Evolutionary conservation across 2,329 filamentous ascomycete species (phyloP).

Genomic region (Leptographium galeiforme): DNA sequence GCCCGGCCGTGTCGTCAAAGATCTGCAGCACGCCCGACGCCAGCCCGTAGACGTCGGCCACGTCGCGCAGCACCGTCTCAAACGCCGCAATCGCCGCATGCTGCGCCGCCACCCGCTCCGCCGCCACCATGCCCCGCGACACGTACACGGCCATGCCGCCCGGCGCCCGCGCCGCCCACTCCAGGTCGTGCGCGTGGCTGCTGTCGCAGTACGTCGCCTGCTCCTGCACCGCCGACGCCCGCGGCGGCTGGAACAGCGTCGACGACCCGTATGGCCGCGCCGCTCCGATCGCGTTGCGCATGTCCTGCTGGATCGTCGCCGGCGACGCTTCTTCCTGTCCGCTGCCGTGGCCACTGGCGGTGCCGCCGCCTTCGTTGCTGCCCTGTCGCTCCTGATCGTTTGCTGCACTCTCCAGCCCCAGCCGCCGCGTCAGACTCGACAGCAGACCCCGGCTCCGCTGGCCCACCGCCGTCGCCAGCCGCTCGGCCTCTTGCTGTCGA

Average conservation of each 20-base stretch:
- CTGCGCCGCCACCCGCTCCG: constrained; percentile 49
- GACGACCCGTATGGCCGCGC: constrained; percentile 65
- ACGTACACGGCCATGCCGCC: constrained; percentile 65
- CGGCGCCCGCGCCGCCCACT: constrained; percentile 54
- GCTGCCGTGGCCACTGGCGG: constrained; percentile 21
- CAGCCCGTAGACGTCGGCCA: constrained; percentile 61
- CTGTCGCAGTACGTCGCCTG: constrained; percentile 78
- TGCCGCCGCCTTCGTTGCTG: constrained; percentile 11
- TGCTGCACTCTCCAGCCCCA: constrained; percentile 53
- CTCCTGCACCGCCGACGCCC: constrained; percentile 63
- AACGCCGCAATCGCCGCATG: constrained; percentile 54
- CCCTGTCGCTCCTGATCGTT: constrained; percentile 24
- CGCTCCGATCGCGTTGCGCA: constrained; percentile 65
- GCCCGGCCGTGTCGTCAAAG: constrained; percentile 68
- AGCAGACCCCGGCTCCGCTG: constrained; percentile 39
- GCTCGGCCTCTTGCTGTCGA: constrained; percentile 2
- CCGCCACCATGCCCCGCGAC: constrained; percentile 34
- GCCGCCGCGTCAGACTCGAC: constrained; percentile 50
- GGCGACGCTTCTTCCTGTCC: constrained; percentile 44
- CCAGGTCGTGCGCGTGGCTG: constrained; percentile 58
- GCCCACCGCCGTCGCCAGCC: neutral
- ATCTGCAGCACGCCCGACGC: constrained; percentile 60
- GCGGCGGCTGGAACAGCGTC: constrained; percentile 57
- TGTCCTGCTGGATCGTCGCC: constrained; percentile 50
- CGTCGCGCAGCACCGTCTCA: constrained; percentile 52